phyloP scores from a whole-genome alignment of 345 rosid species.

The Corchorus olitorius region DNA sequence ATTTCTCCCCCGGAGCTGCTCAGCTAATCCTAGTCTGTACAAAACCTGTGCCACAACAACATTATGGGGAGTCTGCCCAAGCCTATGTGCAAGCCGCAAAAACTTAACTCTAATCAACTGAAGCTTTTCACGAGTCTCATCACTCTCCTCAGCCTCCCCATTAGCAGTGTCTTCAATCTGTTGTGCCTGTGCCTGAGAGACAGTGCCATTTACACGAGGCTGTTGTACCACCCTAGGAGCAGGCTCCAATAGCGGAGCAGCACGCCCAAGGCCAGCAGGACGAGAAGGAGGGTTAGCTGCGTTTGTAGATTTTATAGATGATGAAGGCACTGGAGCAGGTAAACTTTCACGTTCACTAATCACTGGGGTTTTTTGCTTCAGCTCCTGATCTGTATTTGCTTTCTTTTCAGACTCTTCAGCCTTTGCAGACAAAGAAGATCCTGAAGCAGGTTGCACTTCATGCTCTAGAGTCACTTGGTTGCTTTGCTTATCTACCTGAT shows the following conservation, averaged over 20 bases:
- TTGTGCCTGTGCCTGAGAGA: conserved; percentile 56
- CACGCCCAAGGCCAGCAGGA: conserved; percentile 95
- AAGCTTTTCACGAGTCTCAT: conserved; percentile 95
- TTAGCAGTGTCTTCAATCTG: conserved; percentile 73
- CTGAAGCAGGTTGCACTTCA: neutral
- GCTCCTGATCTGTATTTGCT: conserved; percentile 28
- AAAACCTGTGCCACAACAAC: conserved; percentile 99
- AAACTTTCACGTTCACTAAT: conserved; percentile 34
- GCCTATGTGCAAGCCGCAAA: conserved; percentile 94
- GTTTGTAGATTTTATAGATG: conserved; percentile 44
- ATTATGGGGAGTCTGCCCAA: conserved; percentile 98
- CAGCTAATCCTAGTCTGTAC: conserved; percentile 95
- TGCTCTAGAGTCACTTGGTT: conserved; percentile 23
- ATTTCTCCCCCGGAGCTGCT: conserved; percentile 93
- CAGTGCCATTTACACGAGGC: conserved; percentile 74
- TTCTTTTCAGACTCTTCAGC: conserved; percentile 24
- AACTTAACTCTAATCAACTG: conserved; percentile 98
- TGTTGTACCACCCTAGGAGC: conserved; percentile 72
- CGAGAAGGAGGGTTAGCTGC: conserved; percentile 47
- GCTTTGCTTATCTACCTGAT: conserved; percentile 31
- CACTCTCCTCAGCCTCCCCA: conserved; percentile 77
- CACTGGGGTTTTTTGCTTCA: conserved; percentile 28
- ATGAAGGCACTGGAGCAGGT: conserved; percentile 30
- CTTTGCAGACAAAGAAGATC: conserved; percentile 4
- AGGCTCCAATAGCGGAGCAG: conserved; percentile 80